Conservation (phyloP, 257 asterid genomes). For the Apocynum venetum region DNA sequence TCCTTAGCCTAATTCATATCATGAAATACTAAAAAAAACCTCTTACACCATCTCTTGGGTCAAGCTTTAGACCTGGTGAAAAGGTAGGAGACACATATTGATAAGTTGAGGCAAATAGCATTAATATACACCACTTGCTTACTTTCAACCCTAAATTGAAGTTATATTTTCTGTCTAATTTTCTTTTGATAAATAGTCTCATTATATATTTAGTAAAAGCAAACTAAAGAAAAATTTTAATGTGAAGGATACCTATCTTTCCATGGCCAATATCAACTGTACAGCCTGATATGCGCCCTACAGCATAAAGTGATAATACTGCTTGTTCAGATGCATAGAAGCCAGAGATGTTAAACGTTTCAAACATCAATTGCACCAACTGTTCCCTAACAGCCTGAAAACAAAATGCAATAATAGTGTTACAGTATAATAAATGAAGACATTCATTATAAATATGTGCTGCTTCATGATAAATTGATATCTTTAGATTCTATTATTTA, state of each 20-base stretch:
- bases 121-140: not conserved
- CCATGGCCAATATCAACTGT: conserved; percentile 90
- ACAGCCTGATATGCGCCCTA: conserved; percentile 94
- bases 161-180: not conserved
- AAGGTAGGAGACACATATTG: not conserved
- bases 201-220: not conserved
- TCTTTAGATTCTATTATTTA: not conserved
- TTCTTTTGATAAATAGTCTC: too few relatives aligned
- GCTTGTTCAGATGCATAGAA: conserved; percentile 97
- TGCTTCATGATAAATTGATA: not conserved
- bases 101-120: not conserved
- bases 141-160: not conserved
- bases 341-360: conserved; percentile 84
- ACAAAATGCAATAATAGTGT: conserved; percentile 10
- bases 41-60: not conserved
- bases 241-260: conserved; percentile 50
- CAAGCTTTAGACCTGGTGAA: not conserved
- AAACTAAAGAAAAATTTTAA: not conserved
- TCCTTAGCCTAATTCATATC: not conserved
- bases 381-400: conserved; percentile 84
- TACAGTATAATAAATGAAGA: not conserved
- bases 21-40: not conserved
- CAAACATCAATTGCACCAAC: conserved; percentile 95
- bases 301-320: conserved; percentile 89
- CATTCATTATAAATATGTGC: not conserved